A percentile compares a stretch with the other conserved stretches of the same genome.
Evolutionary conservation across 768 basidiomycete species (phyloP).

Genomic region (Tricholoma flavovirens): DNA sequence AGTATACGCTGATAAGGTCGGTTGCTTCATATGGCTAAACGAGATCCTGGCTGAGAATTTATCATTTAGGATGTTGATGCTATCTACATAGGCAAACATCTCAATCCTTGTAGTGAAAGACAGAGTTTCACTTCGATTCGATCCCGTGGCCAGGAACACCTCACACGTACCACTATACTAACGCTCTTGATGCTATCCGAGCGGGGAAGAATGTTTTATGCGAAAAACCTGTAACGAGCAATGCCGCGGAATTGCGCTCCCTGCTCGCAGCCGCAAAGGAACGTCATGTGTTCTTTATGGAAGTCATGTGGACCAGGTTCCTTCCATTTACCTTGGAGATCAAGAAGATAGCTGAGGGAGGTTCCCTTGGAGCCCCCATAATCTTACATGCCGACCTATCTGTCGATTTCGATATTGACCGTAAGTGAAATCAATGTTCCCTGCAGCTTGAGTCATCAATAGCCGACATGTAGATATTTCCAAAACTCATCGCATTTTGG

Average conservation of each 20-base stretch:
- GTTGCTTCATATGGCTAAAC: slow-evolving; percentile 6
- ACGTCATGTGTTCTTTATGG: slow-evolving; percentile 84
- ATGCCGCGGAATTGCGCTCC: slow-evolving; percentile 67
- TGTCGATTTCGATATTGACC: slow-evolving; percentile 57
- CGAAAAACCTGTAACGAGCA: slow-evolving; percentile 84
- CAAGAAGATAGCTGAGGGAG: slow-evolving; percentile 56
- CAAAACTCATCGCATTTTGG: slow-evolving; percentile 66
- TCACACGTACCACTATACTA: slow-evolving; percentile 77
- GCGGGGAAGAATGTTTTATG: slow-evolving; percentile 83
- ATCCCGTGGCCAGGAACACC: slow-evolving; percentile 55
- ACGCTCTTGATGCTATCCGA: slow-evolving; percentile 68
- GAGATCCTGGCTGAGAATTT: no score
- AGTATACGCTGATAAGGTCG: slow-evolving; percentile 64
- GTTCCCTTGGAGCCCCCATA: slow-evolving; percentile 59
- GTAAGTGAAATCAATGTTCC: slow-evolving; percentile 33
- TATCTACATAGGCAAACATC: slow-evolving; percentile 60
- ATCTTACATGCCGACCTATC: slow-evolving; percentile 74
- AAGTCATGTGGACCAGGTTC: slow-evolving; percentile 86
- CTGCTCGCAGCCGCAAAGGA: slow-evolving; percentile 72
- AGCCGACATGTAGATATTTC: slow-evolving; percentile 45
- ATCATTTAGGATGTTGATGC: slow-evolving; percentile 59
- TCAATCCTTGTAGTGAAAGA: background rate
- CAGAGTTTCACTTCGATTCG: background rate
- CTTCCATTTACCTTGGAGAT: slow-evolving; percentile 63
- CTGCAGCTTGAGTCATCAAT: background rate